Base-by-base conservation (phyloP, 805 yeast species). In the Lachancea mirantina region DNA sequence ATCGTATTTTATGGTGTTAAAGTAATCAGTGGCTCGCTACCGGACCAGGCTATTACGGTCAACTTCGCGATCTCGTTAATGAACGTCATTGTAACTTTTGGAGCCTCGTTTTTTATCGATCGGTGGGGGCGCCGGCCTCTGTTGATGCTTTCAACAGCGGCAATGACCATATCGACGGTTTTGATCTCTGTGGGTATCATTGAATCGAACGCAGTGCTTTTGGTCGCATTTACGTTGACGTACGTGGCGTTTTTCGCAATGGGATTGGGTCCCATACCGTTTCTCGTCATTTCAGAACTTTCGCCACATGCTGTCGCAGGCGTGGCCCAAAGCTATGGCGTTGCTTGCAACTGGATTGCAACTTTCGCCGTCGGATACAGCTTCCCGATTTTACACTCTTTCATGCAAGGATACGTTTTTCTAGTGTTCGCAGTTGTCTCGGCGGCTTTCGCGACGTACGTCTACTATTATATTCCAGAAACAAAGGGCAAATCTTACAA, bases 221-320 rank as follows among this genome's bases (percentile, higher is more conserved):
- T 88, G 1, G 76, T 81, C 1, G 30, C 70, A 1, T 76, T 87
- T 8, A 78, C 87, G 0, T 72, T 84, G 34, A 50, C 70, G 1
- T 88, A 85, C 52, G 87, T 89, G 30, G 76, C 81, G 1, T 72
- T 85, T 17, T 92, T 89, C 64, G 97, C 96, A 0, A 62, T 82
- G 20, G 98, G 98, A 0, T 56, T 87, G 40, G 98, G 98, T 0
- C 98, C 98, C 5, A 87, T 92, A 34, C 98, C 98, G 25, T 89
- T 92, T 61, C 61, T 89, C 44, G 60, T 88, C 32, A 78, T 89
- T 8, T 74, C 94, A 5, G 97, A 92, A 53, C 77, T 89, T n/a
- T 80, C 94, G 0, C 94, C 87, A 39, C 61, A 70, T 2, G 74
- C 76, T 38, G 89, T 89, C 2, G 77, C 76, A 36, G 88, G 88